phyloP scores from a whole-genome alignment of 768 basidiomycete genomes.

The Rubroboletus satanas region DNA sequence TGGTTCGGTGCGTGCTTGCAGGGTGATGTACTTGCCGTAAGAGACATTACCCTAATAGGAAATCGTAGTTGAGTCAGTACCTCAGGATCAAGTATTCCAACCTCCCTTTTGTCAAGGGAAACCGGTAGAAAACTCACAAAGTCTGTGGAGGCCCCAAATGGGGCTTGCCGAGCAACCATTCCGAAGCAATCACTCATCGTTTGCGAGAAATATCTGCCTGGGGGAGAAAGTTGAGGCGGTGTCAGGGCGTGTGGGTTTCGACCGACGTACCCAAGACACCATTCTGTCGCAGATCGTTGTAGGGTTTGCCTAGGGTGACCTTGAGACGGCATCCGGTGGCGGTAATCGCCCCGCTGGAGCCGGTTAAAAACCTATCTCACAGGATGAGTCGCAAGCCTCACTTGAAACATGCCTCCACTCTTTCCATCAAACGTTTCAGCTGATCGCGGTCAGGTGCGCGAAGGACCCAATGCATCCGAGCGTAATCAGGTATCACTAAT shows the following conservation, averaged over 20 bases:
- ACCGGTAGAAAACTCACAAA: slow-evolving; percentile 49
- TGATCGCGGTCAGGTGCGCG: slow-evolving; percentile 64
- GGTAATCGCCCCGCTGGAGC: slow-evolving; percentile 56
- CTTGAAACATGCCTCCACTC: slow-evolving; percentile 70
- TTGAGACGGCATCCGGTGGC: slow-evolving; percentile 58
- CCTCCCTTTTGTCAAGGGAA: not conserved
- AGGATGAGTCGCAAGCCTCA: slow-evolving; percentile 33
- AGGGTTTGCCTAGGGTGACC: slow-evolving; percentile 39
- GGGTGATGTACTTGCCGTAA: slow-evolving; percentile 45
- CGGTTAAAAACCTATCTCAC: slow-evolving; percentile 5
- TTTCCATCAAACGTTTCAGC: slow-evolving; percentile 48
- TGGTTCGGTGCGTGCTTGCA: slow-evolving; percentile 2
- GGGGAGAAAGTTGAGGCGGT: slow-evolving; percentile 2
- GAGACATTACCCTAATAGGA: slow-evolving; percentile 65
- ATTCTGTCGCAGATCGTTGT: slow-evolving; percentile 61
- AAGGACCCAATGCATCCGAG: slow-evolving; percentile 68
- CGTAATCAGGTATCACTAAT: slow-evolving; percentile 80
- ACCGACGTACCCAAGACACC: slow-evolving; percentile 43
- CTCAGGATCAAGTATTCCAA: not conserved
- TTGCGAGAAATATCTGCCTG: slow-evolving; percentile 54
- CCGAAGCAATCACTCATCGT: slow-evolving; percentile 45
- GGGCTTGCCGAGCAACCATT: slow-evolving; percentile 32
- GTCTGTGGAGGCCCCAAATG: slow-evolving; percentile 65
- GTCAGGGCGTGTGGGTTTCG: not conserved
- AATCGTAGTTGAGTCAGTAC: slow-evolving; percentile 14